These are phyloP conservation scores for Ascocoryne sarcoides DNA, from an alignment of 2,329 filamentous ascomycete genomes.

Conservation along the genomic window DNA sequence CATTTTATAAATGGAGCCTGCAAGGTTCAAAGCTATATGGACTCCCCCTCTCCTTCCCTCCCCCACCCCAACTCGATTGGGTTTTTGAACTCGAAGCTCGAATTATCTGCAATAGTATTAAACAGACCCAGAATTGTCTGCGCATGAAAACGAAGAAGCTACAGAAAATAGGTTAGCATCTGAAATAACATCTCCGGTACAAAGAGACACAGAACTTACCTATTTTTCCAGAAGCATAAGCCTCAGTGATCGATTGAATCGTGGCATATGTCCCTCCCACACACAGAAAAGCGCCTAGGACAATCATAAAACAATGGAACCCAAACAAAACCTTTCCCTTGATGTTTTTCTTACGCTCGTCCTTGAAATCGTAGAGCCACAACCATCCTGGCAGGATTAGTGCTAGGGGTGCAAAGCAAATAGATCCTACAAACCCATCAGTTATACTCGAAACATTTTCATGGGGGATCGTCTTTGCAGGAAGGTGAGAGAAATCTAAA, in stretches of 20 bases:
- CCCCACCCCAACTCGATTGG: no score
- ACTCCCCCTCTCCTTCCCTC: no score
- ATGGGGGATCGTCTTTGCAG: no score
- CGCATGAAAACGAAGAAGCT: constrained; percentile 35
- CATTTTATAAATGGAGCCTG: no score
- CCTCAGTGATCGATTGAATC: constrained; percentile 41
- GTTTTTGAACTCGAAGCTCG: no score
- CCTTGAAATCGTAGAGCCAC: constrained; percentile 41
- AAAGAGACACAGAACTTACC: constrained; percentile 17
- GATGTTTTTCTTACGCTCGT: constrained; percentile 31
- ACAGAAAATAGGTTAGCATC: not conserved
- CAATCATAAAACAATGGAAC: constrained; percentile 30
- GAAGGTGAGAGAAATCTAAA: no score
- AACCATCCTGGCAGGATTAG: constrained; percentile 40
- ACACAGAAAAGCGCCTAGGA: constrained; percentile 31
- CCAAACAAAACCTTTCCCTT: constrained; percentile 25
- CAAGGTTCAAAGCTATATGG: no score
- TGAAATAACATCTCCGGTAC: no score
- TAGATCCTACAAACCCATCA: no score
- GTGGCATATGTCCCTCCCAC: constrained; percentile 37
- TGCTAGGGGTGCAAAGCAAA: constrained; percentile 43
- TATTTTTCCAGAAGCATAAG: constrained; percentile 33
- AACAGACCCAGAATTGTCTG: constrained; percentile 36
- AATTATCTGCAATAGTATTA: no score
- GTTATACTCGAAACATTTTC: no score